phyloP scores from a whole-genome alignment of 208 protist species.

The Crithidia sp. region DNA sequence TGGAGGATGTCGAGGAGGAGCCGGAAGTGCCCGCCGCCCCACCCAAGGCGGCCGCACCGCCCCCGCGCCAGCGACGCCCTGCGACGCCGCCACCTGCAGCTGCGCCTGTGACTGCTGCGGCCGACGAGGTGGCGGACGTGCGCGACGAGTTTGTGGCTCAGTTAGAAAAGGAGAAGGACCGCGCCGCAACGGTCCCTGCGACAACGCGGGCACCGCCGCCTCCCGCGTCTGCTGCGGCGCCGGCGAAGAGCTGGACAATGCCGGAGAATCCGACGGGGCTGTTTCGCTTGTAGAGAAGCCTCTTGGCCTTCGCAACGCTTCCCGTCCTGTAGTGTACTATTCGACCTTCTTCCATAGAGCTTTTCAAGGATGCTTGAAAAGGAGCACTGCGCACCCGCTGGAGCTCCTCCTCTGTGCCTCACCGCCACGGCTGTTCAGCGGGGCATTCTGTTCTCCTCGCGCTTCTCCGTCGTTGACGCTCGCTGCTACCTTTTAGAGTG shows the following conservation, averaged over 20 bases:
- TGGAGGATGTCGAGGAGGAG: neutral
- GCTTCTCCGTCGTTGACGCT: no score
- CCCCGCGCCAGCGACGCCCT: neutral
- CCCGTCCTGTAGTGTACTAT: constrained; percentile 7
- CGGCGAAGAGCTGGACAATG: constrained; percentile 21
- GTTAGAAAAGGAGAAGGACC: constrained; percentile 32
- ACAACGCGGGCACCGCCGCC: neutral
- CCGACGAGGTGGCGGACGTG: constrained; percentile 12
- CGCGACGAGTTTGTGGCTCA: constrained; percentile 29
- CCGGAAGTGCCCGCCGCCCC: neutral
- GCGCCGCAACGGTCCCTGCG: constrained; percentile 1
- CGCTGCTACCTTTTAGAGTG: no score
- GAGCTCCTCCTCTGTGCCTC: no score
- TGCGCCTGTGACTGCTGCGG: neutral
- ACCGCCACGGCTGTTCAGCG: no score
- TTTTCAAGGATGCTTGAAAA: neutral
- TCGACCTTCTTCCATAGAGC: constrained; percentile 17
- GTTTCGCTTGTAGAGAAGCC: constrained; percentile 28
- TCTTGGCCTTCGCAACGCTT: neutral
- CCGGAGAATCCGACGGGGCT: constrained; percentile 31
- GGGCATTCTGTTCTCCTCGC: no score
- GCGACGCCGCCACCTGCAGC: neutral
- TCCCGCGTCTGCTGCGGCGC: neutral
- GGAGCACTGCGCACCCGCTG: neutral
- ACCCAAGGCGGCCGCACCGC: neutral